Evolutionary conservation across 2,329 filamentous ascomycete genomes (phyloP).

Genomic region (Arachnomyces sp.): DNA sequence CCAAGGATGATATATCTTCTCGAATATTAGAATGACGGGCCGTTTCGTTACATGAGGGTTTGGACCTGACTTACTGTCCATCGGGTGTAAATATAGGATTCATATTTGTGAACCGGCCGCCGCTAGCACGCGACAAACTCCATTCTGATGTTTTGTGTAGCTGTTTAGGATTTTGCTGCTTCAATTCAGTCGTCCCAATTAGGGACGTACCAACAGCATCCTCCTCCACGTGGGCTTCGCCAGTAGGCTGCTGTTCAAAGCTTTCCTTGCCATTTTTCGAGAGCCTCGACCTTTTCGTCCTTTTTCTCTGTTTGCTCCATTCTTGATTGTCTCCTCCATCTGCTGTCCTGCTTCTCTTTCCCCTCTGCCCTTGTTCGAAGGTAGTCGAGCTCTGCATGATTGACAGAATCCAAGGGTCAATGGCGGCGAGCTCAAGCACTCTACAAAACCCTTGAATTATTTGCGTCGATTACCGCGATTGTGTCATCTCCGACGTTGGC

Average conservation of each 20-base stretch:
- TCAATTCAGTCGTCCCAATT: no score
- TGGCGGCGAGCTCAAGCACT: no score
- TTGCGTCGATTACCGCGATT: constrained; percentile 1
- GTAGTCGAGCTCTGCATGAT: background rate
- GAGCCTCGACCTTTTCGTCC: constrained; percentile 1
- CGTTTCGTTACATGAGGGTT: background rate
- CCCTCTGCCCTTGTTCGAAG: background rate
- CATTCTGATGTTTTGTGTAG: constrained; percentile 24
- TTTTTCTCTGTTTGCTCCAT: constrained; percentile 1
- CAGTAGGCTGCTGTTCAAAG: background rate
- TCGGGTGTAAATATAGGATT: constrained; percentile 54
- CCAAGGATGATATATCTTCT: constrained; percentile 65
- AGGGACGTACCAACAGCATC: background rate
- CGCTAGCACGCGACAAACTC: constrained; percentile 43
- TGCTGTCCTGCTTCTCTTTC: constrained; percentile 3
- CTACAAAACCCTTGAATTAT: background rate
- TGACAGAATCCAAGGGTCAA: no score
- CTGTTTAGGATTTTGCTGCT: constrained; percentile 13
- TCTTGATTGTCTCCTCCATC: constrained; percentile 3
- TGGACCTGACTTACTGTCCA: constrained; percentile 40
- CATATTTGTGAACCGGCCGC: constrained; percentile 48
- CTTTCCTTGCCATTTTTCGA: background rate
- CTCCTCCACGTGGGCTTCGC: background rate
- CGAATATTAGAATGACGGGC: no score
- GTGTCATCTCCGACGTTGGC: background rate